phyloP scores from a whole-genome alignment of 352 stramenopile species.

The Pythium rishiriense region DNA sequence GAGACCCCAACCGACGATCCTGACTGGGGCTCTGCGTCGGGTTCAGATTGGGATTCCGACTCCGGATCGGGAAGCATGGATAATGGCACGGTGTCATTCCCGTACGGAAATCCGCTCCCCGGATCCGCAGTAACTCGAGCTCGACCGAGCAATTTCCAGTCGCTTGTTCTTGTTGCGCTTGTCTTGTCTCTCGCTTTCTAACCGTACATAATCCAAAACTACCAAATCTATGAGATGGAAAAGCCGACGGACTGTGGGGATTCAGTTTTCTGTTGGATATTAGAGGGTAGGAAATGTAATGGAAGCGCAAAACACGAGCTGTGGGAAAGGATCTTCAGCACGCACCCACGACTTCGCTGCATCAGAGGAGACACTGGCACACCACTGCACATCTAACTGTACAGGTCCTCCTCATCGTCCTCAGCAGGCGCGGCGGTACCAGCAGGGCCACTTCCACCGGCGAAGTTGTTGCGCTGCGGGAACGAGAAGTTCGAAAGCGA shows the following conservation, averaged over 20 bases:
- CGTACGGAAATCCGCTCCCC: neutral
- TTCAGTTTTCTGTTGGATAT: constrained; percentile 16
- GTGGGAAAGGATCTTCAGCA: constrained; percentile 11
- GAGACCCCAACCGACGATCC: neutral
- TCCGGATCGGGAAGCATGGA: neutral
- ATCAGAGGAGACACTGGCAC: neutral
- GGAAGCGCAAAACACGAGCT: constrained; percentile 14
- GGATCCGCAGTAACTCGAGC: neutral
- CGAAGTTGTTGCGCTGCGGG: constrained; percentile 66
- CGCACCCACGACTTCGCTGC: constrained; percentile 4
- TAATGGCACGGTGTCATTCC: neutral
- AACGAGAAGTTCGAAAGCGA: constrained; percentile 98
- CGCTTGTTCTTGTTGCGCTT: constrained; percentile 1
- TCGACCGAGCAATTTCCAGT: neutral
- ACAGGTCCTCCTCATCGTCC: constrained; percentile 97
- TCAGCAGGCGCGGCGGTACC: constrained; percentile 71
- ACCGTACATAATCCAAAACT: neutral
- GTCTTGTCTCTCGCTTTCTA: neutral
- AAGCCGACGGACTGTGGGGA: neutral
- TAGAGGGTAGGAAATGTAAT: constrained; percentile 15
- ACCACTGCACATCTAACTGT: constrained; percentile 83
- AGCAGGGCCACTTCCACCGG: constrained; percentile 36
- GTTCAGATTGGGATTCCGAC: constrained; percentile 2
- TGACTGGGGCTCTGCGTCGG: neutral
- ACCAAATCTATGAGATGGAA: neutral